phyloP scores from a whole-genome alignment of 176 grass and related monocot genomes.

The Guadua angustifolia region DNA sequence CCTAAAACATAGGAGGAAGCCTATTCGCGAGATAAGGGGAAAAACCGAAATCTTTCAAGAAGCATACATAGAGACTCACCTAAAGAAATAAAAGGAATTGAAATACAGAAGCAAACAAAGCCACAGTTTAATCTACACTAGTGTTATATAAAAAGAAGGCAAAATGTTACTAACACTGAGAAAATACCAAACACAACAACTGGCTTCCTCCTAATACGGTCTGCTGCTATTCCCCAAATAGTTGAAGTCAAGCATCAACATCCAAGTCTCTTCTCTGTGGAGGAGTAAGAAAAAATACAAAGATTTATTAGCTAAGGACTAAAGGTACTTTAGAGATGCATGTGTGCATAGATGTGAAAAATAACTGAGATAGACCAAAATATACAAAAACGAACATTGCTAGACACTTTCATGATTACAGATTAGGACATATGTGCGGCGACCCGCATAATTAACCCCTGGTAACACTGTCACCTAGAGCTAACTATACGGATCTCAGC shows the following conservation, averaged over 20 bases:
- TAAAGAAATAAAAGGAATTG: neutral
- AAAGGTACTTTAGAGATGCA: conserved; percentile 3
- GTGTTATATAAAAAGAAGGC: conserved; percentile 1
- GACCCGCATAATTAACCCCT: too few relatives aligned
- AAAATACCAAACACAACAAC: conserved; percentile 76
- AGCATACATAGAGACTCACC: neutral
- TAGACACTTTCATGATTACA: neutral
- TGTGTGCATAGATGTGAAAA: neutral
- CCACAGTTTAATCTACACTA: neutral
- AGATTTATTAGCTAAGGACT: neutral
- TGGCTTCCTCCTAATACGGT: conserved; percentile 85
- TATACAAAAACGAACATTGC: neutral
- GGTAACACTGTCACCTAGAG: too few relatives aligned
- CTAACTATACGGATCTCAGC: too few relatives aligned
- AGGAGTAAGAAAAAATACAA: neutral
- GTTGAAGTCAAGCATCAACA: conserved; percentile 85
- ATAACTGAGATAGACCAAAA: neutral
- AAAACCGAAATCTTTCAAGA: too few relatives aligned
- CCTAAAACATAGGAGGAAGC: too few relatives aligned
- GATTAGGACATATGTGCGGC: too few relatives aligned
- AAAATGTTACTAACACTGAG: conserved; percentile 79
- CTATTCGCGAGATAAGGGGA: too few relatives aligned
- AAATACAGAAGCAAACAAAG: conserved; percentile 23
- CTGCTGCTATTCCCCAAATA: conserved; percentile 79
- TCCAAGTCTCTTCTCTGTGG: conserved; percentile 85